Conservation (phyloP, 2,329 filamentous ascomycete species). For the Raffaelea albimanens region DNA sequence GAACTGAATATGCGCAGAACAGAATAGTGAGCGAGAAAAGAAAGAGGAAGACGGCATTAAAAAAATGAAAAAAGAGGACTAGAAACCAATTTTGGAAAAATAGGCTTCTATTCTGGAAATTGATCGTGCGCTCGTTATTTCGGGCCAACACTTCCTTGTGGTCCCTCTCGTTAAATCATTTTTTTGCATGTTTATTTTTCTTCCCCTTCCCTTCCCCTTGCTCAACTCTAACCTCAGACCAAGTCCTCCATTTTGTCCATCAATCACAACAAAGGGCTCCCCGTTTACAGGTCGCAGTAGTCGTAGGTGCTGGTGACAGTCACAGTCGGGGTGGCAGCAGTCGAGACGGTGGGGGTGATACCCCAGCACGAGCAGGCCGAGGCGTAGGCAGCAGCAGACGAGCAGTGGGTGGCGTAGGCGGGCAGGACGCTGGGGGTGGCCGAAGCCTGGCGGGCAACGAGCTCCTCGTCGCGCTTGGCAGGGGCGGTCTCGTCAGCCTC, state of each 20-base stretch:
- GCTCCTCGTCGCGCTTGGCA: slow-evolving; percentile 14
- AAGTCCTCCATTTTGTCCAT: too few relatives aligned
- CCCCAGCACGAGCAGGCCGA: slow-evolving; percentile 37
- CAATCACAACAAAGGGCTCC: background rate
- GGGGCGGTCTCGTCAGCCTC: background rate
- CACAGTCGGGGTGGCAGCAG: slow-evolving; percentile 27
- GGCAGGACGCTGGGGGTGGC: slow-evolving; percentile 23
- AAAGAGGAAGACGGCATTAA: too few relatives aligned
- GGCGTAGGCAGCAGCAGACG: slow-evolving; percentile 23
- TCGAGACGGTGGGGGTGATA: slow-evolving; percentile 28
- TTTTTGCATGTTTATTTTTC: too few relatives aligned
- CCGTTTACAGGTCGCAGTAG: slow-evolving; percentile 25
- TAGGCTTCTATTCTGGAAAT: too few relatives aligned
- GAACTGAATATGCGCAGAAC: too few relatives aligned
- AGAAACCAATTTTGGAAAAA: too few relatives aligned
- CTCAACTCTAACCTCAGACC: background rate
- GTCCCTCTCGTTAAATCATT: too few relatives aligned
- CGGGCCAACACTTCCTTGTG: too few relatives aligned
- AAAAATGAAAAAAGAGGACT: too few relatives aligned
- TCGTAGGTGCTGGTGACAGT: slow-evolving; percentile 32
- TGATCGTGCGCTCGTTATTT: too few relatives aligned
- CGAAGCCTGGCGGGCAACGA: slow-evolving; percentile 26
- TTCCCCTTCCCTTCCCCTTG: background rate
- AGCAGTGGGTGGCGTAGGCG: slow-evolving; percentile 30
- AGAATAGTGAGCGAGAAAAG: too few relatives aligned